These are phyloP conservation scores for Sporobolomyces roseus DNA, from an alignment of 768 basidiomycete species.

Conservation along the genomic window DNA sequence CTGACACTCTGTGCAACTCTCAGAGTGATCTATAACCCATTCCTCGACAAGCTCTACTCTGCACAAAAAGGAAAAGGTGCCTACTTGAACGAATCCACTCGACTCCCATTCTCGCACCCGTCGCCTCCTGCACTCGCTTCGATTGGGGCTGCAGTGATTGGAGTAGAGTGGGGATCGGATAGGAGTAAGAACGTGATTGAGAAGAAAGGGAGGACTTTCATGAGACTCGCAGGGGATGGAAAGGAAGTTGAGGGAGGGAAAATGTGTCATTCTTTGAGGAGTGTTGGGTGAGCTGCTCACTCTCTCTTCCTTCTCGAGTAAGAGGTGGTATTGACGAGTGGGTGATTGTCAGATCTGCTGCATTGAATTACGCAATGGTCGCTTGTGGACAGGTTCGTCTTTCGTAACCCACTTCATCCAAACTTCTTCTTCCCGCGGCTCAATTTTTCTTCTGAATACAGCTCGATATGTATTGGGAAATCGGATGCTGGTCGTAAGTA, in stretches of 20 bases:
- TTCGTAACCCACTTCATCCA: neutral
- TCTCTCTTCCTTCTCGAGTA: slow-evolving; percentile 11
- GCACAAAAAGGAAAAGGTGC: slow-evolving; percentile 76
- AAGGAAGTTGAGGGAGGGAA: slow-evolving; percentile 63
- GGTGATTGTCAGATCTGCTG: slow-evolving; percentile 52
- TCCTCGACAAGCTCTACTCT: slow-evolving; percentile 79
- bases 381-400: slow-evolving; percentile 61
- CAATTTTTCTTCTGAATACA: slow-evolving; percentile 3
- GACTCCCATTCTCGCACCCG: slow-evolving; percentile 60
- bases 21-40: slow-evolving; percentile 82
- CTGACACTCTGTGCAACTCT: neutral
- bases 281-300: slow-evolving; percentile 60
- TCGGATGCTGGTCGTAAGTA: slow-evolving; percentile 64
- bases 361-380: slow-evolving; percentile 74
- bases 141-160: slow-evolving; percentile 68
- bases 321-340: too few species aligned
- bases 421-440: too few species aligned
- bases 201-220: slow-evolving; percentile 57
- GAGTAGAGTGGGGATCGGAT: slow-evolving; percentile 72
- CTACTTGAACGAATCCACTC: slow-evolving; percentile 58
- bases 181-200: slow-evolving; percentile 46
- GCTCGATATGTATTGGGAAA: slow-evolving; percentile 59
- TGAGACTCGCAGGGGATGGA: slow-evolving; percentile 68
- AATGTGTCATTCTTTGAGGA: slow-evolving; percentile 80
- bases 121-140: slow-evolving; percentile 60